Conservation (phyloP, 2,329 filamentous ascomycete species). For the Fusarium kyushuense region DNA sequence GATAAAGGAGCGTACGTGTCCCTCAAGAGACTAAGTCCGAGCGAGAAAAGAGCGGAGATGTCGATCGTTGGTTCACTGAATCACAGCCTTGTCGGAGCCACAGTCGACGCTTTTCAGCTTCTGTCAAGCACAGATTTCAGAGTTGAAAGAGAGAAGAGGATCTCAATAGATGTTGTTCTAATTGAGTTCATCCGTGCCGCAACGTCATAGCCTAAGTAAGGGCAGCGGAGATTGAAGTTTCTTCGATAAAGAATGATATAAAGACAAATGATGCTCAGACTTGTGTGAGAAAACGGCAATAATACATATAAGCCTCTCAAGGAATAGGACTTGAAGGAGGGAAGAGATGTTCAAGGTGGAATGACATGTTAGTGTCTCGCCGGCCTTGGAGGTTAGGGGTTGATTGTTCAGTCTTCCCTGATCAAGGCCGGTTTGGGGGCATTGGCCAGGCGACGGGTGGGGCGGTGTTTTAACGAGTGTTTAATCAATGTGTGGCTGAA, state of each 20-base stretch:
- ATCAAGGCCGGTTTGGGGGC: conserved; percentile 42
- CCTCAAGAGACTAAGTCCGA: conserved; percentile 21
- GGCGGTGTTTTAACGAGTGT: conserved; percentile 28
- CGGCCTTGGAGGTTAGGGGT: conserved; percentile 40
- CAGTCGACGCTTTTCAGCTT: background rate
- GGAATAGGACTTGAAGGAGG: conserved; percentile 41
- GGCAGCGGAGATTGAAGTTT: conserved; percentile 24
- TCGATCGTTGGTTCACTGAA: conserved; percentile 16
- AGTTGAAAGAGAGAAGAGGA: conserved; percentile 20
- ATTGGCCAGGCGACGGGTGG: conserved; percentile 51
- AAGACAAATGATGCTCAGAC: conserved; percentile 34
- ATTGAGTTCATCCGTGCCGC: conserved; percentile 43
- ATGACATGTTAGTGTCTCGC: conserved; percentile 44
- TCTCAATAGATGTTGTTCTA: conserved; percentile 31
- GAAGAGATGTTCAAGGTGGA: conserved; percentile 44
- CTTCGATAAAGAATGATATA: conserved; percentile 29
- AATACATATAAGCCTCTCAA: conserved; percentile 27
- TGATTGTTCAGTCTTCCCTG: conserved; percentile 37
- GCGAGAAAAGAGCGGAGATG: conserved; percentile 33
- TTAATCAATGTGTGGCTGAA: conserved; percentile 17
- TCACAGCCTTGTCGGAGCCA: background rate
- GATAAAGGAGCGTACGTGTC: conserved; percentile 43
- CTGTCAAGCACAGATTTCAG: conserved; percentile 5
- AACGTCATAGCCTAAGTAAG: conserved; percentile 47
- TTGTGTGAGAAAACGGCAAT: conserved; percentile 20